Conservation (phyloP, 2,329 filamentous ascomycete species). For the Penicillium thymicola region DNA sequence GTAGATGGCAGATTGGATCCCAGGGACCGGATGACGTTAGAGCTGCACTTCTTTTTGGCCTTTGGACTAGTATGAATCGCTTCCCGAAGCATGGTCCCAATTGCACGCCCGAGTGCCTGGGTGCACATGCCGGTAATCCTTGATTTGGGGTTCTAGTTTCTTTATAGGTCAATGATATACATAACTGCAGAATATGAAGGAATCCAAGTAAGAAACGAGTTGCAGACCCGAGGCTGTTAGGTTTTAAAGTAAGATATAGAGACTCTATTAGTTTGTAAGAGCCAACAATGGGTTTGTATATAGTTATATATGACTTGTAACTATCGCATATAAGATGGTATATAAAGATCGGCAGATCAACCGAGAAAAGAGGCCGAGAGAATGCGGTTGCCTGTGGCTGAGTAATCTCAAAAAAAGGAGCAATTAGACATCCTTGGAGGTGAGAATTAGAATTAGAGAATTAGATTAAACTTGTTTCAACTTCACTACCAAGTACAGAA, state of each 20-base stretch:
- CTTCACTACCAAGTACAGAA: too few relatives aligned
- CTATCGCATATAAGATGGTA: too few relatives aligned
- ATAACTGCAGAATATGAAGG: neutral
- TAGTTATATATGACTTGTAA: too few relatives aligned
- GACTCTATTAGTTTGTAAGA: too few relatives aligned
- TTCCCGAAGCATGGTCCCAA: neutral
- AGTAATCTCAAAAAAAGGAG: slow-evolving; percentile 14
- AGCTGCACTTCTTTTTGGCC: neutral
- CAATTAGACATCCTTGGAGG: neutral
- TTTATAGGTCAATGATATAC: neutral
- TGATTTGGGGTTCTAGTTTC: neutral
- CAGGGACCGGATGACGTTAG: neutral
- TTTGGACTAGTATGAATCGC: slow-evolving; percentile 1
- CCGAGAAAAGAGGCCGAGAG: neutral
- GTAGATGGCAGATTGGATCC: neutral
- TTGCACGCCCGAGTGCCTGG: neutral
- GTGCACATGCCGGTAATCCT: neutral
- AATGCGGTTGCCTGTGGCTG: slow-evolving; percentile 24
- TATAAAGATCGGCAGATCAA: neutral
- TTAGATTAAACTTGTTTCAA: neutral
- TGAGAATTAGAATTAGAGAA: neutral
- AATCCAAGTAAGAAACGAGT: too few relatives aligned
- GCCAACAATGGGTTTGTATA: too few relatives aligned
- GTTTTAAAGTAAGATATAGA: too few relatives aligned
- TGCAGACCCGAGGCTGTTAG: too few relatives aligned